Conservation (phyloP, 1,284 basidiomycete species). For the Entoloma clypeatum region DNA sequence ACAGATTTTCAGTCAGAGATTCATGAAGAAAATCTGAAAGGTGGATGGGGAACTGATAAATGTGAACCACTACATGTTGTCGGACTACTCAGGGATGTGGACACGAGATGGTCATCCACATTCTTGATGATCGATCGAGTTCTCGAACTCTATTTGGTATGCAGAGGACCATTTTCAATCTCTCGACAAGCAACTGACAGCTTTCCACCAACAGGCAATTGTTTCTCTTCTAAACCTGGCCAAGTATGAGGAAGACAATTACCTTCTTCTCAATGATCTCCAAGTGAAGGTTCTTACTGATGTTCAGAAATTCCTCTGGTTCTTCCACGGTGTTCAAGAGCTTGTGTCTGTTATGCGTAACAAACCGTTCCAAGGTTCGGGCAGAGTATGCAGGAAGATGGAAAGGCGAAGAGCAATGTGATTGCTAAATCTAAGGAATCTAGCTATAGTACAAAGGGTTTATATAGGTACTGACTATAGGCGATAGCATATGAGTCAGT, state of each 20-base stretch:
- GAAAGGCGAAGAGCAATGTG: too few species aligned
- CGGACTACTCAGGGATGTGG: conserved; percentile 20
- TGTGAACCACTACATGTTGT: conserved; percentile 9
- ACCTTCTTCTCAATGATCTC: conserved; percentile 6
- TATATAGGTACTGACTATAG: too few species aligned
- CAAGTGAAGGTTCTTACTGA: conserved; percentile 17
- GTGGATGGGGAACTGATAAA: conserved; percentile 7
- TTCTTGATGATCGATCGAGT: conserved; percentile 22
- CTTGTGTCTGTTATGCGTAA: conserved; percentile 24
- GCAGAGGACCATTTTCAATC: conserved; percentile 7
- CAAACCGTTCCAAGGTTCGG: too few species aligned
- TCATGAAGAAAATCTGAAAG: conserved; percentile 9
- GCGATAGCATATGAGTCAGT: too few species aligned
- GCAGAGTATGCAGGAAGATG: too few species aligned
- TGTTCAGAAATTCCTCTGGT: conserved; percentile 14
- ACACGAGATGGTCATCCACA: conserved; percentile 23
- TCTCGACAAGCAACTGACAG: not conserved
- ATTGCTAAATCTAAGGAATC: too few species aligned
- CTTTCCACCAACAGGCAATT: conserved; percentile 14
- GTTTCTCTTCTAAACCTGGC: conserved; percentile 11
- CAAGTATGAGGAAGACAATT: conserved; percentile 6
- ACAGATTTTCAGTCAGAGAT: conserved; percentile 15
- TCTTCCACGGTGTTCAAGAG: conserved; percentile 23
- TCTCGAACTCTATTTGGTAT: conserved; percentile 18
- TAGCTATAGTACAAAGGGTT: too few species aligned